A percentile compares a stretch with the other conserved stretches of the same genome.
These are phyloP conservation scores for Pyricularia pennisetigena DNA, from an alignment of 2,329 filamentous ascomycete species.

Conservation along the genomic window DNA sequence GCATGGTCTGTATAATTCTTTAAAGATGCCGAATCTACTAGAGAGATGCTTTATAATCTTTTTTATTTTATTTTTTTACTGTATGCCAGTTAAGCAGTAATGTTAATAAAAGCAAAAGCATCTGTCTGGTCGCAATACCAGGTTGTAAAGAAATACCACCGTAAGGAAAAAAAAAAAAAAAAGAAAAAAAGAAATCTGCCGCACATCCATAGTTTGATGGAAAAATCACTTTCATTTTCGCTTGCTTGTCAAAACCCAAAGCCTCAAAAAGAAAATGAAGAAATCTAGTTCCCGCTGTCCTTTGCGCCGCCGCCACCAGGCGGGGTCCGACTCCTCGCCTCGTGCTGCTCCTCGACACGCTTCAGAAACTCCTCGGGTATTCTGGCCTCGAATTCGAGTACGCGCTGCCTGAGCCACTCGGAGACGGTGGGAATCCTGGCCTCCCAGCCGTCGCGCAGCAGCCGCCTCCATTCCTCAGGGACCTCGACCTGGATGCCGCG, in stretches of 20 bases:
- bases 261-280: not conserved
- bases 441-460: slow-evolving; percentile 4
- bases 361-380: not conserved
- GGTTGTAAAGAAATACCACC: not conserved
- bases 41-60: not conserved
- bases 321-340: not conserved
- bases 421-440: slow-evolving; percentile 4
- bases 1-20: not conserved
- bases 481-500: slow-evolving; percentile 5
- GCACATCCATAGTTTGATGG: not conserved
- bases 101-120: not conserved
- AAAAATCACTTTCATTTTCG: not conserved
- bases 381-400: slow-evolving; percentile 3
- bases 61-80: not conserved
- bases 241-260: not conserved
- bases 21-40: not conserved
- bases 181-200: not conserved
- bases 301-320: not conserved
- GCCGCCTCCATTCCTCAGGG: slow-evolving; percentile 2
- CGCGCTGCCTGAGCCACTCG: slow-evolving; percentile 3
- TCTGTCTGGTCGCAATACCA: not conserved
- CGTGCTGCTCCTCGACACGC: slow-evolving; percentile 2
- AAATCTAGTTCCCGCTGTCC: not conserved
- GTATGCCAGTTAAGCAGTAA: not conserved
- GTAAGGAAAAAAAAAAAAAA: not conserved